Conservation (phyloP, 176 grass and related monocot genomes). For the Avena eriantha region DNA sequence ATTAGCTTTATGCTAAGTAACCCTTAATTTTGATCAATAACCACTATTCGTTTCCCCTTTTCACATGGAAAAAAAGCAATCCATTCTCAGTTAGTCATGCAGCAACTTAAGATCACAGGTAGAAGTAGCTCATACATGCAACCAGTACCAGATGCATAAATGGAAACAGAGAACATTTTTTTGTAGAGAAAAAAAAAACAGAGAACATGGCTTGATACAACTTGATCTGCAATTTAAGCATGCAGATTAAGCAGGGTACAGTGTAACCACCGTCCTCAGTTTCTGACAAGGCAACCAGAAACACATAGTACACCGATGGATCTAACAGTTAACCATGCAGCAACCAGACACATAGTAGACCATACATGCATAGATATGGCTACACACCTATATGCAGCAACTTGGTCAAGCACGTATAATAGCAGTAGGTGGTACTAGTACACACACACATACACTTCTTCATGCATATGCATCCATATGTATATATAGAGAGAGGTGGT, state of each 20-base stretch:
- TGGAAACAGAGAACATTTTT: background rate
- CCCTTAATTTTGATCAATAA: background rate
- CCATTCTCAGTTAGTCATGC: background rate
- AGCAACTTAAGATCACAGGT: background rate
- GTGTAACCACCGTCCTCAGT: slow-evolving; percentile 5
- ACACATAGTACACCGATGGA: slow-evolving; percentile 16
- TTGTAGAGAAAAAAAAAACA: background rate
- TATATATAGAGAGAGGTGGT: background rate
- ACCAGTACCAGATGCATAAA: background rate
- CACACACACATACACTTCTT: slow-evolving; percentile 20
- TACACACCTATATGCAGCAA: slow-evolving; percentile 24
- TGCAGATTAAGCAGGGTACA: background rate
- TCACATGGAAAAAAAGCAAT: background rate
- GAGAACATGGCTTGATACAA: slow-evolving; percentile 15
- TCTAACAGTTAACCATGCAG: slow-evolving; percentile 18
- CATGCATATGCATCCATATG: background rate
- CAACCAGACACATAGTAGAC: slow-evolving; percentile 33
- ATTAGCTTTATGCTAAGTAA: background rate
- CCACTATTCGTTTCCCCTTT: background rate
- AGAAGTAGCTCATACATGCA: background rate
- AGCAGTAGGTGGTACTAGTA: background rate
- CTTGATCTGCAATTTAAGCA: slow-evolving; percentile 22
- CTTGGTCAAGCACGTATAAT: slow-evolving; percentile 26
- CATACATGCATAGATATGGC: slow-evolving; percentile 30
- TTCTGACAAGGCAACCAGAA: slow-evolving; percentile 27